Evolutionary conservation across 2,329 filamentous ascomycete genomes (phyloP).

Genomic region (Scedosporium boydii): DNA sequence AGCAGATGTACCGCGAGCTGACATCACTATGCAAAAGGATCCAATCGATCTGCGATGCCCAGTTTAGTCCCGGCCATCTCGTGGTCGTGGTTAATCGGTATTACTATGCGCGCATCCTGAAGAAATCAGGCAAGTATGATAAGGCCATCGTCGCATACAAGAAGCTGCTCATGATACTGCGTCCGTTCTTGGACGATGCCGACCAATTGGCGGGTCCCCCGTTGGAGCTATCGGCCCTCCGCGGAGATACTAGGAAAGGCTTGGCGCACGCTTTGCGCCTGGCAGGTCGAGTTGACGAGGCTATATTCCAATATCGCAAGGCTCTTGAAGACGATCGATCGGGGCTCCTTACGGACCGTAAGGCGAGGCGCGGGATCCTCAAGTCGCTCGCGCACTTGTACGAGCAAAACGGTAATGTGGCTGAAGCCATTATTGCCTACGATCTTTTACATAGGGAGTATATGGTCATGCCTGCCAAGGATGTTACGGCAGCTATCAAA

Average conservation of each 20-base stretch:
- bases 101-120: neutral
- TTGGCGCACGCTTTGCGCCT: constrained; percentile 4
- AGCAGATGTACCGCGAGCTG: neutral
- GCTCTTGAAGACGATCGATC: neutral
- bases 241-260: neutral
- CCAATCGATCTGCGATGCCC: constrained; percentile 1
- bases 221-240: neutral
- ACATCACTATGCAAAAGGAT: neutral
- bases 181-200: neutral
- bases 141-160: neutral
- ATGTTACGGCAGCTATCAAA: neutral
- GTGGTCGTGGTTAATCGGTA: constrained; percentile 1
- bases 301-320: constrained; percentile 5
- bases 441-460: constrained; percentile 4
- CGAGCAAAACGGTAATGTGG: neutral
- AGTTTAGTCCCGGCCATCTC: neutral
- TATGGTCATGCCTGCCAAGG: neutral
- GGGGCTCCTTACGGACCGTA: neutral
- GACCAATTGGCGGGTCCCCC: neutral
- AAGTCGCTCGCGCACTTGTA: constrained; percentile 6
- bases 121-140: neutral
- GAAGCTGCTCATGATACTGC: neutral
- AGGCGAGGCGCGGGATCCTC: neutral
- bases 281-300: neutral
- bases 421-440: constrained; percentile 3